Conservation (phyloP, 1,284 basidiomycete species). For the Coriolopsis trogii region DNA sequence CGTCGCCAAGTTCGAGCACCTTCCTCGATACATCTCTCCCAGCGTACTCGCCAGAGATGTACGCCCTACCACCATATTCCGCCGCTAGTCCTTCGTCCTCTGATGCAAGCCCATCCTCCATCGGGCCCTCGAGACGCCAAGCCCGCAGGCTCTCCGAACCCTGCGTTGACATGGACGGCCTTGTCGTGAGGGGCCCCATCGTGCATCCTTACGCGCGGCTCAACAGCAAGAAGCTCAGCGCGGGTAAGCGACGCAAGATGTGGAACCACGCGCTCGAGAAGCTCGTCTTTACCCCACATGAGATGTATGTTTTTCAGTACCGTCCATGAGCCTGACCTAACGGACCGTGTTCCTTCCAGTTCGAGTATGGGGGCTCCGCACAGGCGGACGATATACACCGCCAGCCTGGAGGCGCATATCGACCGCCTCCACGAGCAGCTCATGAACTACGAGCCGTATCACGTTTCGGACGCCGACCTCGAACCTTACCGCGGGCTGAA, state of each 20-base stretch:
- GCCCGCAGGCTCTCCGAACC: conserved; percentile 5
- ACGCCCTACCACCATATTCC: background rate
- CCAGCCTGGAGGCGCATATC: conserved; percentile 36
- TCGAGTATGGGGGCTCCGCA: conserved; percentile 67
- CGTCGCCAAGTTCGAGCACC: conserved; percentile 13
- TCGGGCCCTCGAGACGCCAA: conserved; percentile 4
- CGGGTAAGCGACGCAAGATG: conserved; percentile 62
- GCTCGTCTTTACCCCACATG: conserved; percentile 63
- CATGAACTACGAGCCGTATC: conserved; percentile 23
- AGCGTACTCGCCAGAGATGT: conserved; percentile 1
- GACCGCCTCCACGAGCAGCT: conserved; percentile 35
- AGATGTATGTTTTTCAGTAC: conserved; percentile 51
- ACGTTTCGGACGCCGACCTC: conserved; percentile 30
- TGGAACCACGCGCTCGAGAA: conserved; percentile 80
- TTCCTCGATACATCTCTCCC: conserved; percentile 3
- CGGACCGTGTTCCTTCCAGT: conserved; percentile 36
- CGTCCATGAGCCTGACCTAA: background rate
- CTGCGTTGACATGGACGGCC: conserved; percentile 11
- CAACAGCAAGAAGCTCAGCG: conserved; percentile 60
- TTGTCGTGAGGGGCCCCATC: conserved; percentile 39
- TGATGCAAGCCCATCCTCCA: background rate
- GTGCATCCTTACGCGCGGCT: conserved; percentile 68
- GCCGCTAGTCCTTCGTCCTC: conserved; percentile 1
- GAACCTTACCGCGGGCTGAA: conserved; percentile 42
- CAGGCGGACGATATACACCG: conserved; percentile 36